Evolutionary conservation across 2,329 filamentous ascomycete genomes (phyloP), one percentile per base, ranked within the genome.

Genomic region (Trichoderma semiorbis): DNA sequence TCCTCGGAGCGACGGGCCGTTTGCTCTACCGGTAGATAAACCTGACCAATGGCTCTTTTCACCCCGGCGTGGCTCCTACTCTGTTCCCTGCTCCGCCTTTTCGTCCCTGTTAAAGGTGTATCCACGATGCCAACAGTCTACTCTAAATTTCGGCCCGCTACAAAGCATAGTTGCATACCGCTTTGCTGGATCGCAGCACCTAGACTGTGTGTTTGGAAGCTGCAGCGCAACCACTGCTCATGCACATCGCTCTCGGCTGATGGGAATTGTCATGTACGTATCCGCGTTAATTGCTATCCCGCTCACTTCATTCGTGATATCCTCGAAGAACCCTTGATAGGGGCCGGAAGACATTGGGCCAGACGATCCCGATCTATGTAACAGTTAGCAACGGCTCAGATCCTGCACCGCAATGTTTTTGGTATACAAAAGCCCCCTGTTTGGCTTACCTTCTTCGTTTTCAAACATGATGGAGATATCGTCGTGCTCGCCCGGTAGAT

Each of bases 401-500:
- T 8, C 18, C 21, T 16, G 8, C 14, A 24, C 47, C 5, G 47
- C 47, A 24, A 21, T 53, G 7, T 57, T 57, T 57, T 61, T 21
- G 34, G 57, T 24, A 7, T 28, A 16, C 64, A 66, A 32, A 39
- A 39, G 11, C 53, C n/a, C 8, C 34, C 30, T 32, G 3, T 12
- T 7, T 47, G 39, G 86, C 91, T 84, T 82, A 94, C 92, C 92
- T 77, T 87, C 84, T 79, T 93, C 92, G 60, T 86, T 91, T 74
- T 97, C 94, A 84, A 98, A 98, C 73, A 91, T 82, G 77, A 98
- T 91, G 12, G 91, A 88, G 75, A 98, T 93, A 83, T 98, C 95
- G 80, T 97, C 95, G 81, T 97, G 94, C 83, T 97, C 95, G 65
- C 93, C 93, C 1, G 94, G 93, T 80, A 97, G 93, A 77, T 97